These are phyloP conservation scores for Rhynchosporium agropyri DNA, from an alignment of 2,329 filamentous ascomycete species.

Conservation along the genomic window DNA sequence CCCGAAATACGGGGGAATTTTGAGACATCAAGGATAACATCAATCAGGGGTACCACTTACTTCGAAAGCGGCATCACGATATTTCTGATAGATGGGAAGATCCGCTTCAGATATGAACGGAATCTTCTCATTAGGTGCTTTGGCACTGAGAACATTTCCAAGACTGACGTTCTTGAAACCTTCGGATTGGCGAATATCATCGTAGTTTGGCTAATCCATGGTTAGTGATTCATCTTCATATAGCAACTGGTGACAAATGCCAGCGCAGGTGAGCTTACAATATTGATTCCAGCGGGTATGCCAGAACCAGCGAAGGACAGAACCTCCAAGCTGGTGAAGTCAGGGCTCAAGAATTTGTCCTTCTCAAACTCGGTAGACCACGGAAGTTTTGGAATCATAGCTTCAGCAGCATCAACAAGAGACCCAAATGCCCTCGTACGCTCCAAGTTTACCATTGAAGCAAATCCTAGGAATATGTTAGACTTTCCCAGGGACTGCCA, in stretches of 20 bases:
- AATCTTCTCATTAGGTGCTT: constrained; percentile 88
- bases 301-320: constrained; percentile 72
- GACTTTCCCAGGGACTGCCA: neutral
- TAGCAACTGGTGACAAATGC: neutral
- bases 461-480: constrained; percentile 52
- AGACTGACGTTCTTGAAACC: constrained; percentile 94
- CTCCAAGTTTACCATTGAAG: constrained; percentile 85
- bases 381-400: constrained; percentile 84
- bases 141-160: constrained; percentile 89
- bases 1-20: neutral
- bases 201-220: constrained; percentile 60
- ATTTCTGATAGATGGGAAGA: constrained; percentile 75
- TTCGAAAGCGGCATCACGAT: constrained; percentile 87
- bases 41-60: neutral
- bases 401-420: constrained; percentile 78
- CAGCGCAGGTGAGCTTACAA: constrained; percentile 39
- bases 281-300: constrained; percentile 70
- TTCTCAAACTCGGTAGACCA: constrained; percentile 93
- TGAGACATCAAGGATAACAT: neutral
- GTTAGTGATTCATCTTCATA: constrained; percentile 3
- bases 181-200: constrained; percentile 77
- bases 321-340: constrained; percentile 94
- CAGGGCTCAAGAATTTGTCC: constrained; percentile 90
- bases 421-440: constrained; percentile 85
- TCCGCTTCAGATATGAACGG: constrained; percentile 85